A percentile compares a stretch with the other conserved stretches of the same genome.
These are phyloP conservation scores for Morella rubra DNA, from an alignment of 306 rosid genomes.

Conservation along the genomic window DNA sequence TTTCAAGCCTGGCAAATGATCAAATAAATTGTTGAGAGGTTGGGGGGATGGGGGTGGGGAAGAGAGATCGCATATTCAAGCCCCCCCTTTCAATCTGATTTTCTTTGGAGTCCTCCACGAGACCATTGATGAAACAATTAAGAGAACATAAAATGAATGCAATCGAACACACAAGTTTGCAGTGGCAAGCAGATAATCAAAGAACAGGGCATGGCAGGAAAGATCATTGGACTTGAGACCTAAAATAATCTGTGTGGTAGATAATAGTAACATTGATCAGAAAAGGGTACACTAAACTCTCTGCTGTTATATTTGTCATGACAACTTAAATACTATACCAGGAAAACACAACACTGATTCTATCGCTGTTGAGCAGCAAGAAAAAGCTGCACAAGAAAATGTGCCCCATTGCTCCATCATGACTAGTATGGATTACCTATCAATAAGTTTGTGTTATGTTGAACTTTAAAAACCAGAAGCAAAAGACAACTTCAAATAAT, in stretches of 20 bases:
- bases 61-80: not conserved
- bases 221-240: not conserved
- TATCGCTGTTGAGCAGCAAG: not conserved
- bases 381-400: slow-evolving; percentile 1
- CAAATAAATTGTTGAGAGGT: too few relatives aligned
- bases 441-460: too few relatives aligned
- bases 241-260: not conserved
- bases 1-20: not conserved
- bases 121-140: not conserved
- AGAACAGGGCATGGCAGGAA: not conserved
- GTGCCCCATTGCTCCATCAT: not conserved
- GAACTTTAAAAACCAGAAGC: too few relatives aligned
- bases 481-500: too few relatives aligned
- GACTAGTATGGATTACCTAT: too few relatives aligned
- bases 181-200: not conserved
- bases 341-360: not conserved
- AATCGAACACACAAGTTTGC: not conserved
- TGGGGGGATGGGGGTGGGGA: not conserved
- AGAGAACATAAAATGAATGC: not conserved
- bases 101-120: not conserved
- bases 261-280: not conserved
- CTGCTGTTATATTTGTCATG: slow-evolving; percentile 1
- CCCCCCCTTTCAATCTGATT: not conserved
- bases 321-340: not conserved
- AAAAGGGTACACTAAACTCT: not conserved